Evolutionary conservation across 2,329 filamentous ascomycete genomes (phyloP).

Genomic region (Lachnellula suecica): DNA sequence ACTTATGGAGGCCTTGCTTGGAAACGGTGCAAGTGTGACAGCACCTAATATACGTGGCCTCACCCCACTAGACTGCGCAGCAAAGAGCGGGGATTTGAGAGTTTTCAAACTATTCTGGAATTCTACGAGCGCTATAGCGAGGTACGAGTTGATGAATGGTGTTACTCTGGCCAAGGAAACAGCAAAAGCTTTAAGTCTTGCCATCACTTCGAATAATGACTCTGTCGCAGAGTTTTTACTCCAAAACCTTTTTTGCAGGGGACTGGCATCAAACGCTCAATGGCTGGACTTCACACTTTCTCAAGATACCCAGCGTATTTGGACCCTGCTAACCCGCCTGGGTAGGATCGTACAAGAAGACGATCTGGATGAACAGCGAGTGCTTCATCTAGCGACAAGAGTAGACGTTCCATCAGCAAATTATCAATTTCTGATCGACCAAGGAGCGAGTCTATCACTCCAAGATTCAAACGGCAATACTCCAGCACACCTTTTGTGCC

Average conservation of each 20-base stretch:
- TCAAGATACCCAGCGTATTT: not conserved
- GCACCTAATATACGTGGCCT: not conserved
- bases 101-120: not conserved
- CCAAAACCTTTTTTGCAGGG: not conserved
- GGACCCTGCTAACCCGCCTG: not conserved
- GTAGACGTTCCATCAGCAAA: not conserved
- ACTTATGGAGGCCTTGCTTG: not conserved
- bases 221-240: not conserved
- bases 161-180: not conserved
- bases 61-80: not conserved
- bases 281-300: not conserved
- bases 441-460: not conserved
- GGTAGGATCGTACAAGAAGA: not conserved
- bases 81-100: not conserved
- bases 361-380: not conserved
- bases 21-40: not conserved
- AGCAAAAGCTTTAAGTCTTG: not conserved
- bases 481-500: not conserved
- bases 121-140: not conserved
- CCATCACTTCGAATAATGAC: not conserved
- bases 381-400: not conserved
- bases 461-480: not conserved
- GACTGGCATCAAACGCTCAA: not conserved
- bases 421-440: not conserved
- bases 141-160: not conserved